phyloP scores from a whole-genome alignment of 73 alveolate species.

The Durusdinium trenchii region DNA sequence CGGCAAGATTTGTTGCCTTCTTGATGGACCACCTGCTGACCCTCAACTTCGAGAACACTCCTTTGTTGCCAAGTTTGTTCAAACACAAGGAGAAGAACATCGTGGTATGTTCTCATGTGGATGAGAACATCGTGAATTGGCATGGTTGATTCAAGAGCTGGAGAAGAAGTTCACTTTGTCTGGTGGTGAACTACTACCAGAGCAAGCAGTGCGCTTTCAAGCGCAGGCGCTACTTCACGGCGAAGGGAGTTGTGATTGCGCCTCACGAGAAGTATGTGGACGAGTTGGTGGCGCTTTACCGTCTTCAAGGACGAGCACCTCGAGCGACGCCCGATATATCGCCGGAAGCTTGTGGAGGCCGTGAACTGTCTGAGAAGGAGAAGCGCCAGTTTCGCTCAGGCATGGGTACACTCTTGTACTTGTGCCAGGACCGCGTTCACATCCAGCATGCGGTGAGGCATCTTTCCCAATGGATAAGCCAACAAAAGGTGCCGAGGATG shows the following conservation, averaged over 20 bases:
- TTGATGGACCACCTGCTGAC: neutral
- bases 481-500: neutral
- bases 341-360: no score
- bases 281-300: neutral
- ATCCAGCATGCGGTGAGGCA: conserved; percentile 2
- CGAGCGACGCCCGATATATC: neutral
- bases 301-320: neutral
- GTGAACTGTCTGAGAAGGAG: neutral
- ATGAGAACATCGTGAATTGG: neutral
- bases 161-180: neutral
- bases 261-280: neutral
- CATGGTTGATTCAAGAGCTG: neutral
- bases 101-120: neutral
- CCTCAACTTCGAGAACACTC: neutral
- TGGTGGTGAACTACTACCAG: neutral
- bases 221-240: neutral
- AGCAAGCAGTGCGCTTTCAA: neutral
- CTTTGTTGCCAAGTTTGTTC: neutral
- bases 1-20: neutral
- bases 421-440: neutral
- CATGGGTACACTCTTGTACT: neutral
- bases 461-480: neutral
- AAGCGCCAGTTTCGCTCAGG: neutral
- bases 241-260: neutral
- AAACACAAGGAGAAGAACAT: neutral